Percentiles rank a stretch among this genome's conserved stretches.
Conservation (phyloP, 306 rosid genomes). For the Canavalia ensiformis region DNA sequence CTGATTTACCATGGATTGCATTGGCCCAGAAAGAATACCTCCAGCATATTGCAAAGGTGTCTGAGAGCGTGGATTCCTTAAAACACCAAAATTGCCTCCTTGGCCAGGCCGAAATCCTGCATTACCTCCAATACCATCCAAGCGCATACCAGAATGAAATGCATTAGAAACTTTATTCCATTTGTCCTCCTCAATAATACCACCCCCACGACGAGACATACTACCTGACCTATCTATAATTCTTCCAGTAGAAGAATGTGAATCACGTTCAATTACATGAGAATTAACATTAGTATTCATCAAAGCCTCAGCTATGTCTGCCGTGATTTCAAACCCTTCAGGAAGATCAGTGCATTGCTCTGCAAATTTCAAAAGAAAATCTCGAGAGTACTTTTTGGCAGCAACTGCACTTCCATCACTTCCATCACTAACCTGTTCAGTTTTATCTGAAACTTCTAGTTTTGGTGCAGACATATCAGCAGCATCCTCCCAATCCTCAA, state of each 20-base stretch:
- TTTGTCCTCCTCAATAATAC: slow-evolving; percentile 71
- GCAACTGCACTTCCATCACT: slow-evolving; percentile 59
- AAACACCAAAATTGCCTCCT: slow-evolving; percentile 76
- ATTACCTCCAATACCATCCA: slow-evolving; percentile 65
- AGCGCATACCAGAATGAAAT: slow-evolving; percentile 55
- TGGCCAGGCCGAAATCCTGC: slow-evolving; percentile 71
- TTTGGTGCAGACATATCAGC: slow-evolving; percentile 84
- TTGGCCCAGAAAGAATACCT: slow-evolving; percentile 86
- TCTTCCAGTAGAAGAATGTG: slow-evolving; percentile 71
- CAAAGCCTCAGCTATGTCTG: slow-evolving; percentile 61
- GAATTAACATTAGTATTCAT: slow-evolving; percentile 52
- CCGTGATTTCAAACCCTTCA: slow-evolving; percentile 60
- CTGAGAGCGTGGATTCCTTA: slow-evolving; percentile 73
- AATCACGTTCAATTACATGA: slow-evolving; percentile 64
- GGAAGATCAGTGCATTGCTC: slow-evolving; percentile 71
- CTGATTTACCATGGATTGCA: slow-evolving; percentile 71
- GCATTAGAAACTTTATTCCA: slow-evolving; percentile 67
- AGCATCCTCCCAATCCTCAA: slow-evolving; percentile 99
- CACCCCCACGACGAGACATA: slow-evolving; percentile 72
- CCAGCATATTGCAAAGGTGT: slow-evolving; percentile 62
- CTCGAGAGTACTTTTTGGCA: slow-evolving; percentile 80
- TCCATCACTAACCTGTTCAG: slow-evolving; percentile 53
- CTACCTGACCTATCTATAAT: slow-evolving; percentile 64
- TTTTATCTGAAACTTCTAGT: slow-evolving; percentile 60
- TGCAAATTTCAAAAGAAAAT: slow-evolving; percentile 82